Evolutionary conservation across 1,284 basidiomycete genomes (phyloP).

Genomic region (Pseudozyma tsukubaensis): DNA sequence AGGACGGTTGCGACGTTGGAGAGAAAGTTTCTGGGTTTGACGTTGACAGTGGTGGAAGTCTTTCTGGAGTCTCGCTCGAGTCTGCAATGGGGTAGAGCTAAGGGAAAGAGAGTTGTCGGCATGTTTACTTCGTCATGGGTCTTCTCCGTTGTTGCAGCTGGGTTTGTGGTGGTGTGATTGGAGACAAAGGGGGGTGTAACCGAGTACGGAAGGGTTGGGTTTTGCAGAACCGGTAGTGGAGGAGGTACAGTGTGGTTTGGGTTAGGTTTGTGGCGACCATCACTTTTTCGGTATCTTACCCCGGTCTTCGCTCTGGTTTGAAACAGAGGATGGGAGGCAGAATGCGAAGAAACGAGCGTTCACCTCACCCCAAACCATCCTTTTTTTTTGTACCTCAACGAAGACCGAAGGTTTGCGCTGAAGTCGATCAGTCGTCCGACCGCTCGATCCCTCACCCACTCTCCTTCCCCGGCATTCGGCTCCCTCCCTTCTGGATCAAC

Average conservation of each 20-base stretch:
- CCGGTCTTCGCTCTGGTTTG: not conserved
- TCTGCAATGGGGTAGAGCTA: not conserved
- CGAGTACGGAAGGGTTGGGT: slow-evolving; percentile 17
- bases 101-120: slow-evolving; percentile 15
- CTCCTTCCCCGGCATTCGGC: no score
- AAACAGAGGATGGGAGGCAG: slow-evolving; percentile 14
- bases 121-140: slow-evolving; percentile 10
- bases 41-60: not conserved
- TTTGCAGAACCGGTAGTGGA: slow-evolving; percentile 41
- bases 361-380: slow-evolving; percentile 23
- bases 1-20: slow-evolving; percentile 2
- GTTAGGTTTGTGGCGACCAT: not conserved
- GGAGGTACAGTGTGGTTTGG: not conserved
- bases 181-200: no score
- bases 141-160: slow-evolving; percentile 18
- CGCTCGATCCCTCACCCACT: no score
- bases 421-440: no score
- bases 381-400: not conserved
- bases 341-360: slow-evolving; percentile 39
- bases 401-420: no score
- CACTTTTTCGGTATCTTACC: not conserved
- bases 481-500: not conserved
- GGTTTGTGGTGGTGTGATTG: slow-evolving; percentile 13
- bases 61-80: slow-evolving; percentile 27
- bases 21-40: slow-evolving; percentile 15